These are phyloP conservation scores for Modicella reniformis DNA, from an alignment of 371 early-diverging fungal genomes.

Conservation along the genomic window DNA sequence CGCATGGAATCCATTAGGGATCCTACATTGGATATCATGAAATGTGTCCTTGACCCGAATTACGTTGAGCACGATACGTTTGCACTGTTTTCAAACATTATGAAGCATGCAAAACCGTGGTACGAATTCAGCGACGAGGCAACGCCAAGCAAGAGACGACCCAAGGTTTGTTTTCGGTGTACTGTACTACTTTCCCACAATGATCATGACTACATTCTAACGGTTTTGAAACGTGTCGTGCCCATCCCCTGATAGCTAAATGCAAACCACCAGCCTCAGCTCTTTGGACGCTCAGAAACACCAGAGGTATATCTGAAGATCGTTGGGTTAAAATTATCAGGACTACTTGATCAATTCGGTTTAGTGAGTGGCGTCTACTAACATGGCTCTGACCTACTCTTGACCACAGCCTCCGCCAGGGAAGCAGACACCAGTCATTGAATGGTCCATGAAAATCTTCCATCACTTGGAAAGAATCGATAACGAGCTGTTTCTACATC, in stretches of 20 bases:
- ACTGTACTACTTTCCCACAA: background rate
- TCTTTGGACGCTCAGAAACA: constrained; percentile 32
- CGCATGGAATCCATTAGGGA: constrained; percentile 16
- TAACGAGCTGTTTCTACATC: constrained; percentile 72
- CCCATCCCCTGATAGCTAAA: constrained; percentile 14
- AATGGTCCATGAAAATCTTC: constrained; percentile 71
- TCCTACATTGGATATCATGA: constrained; percentile 41
- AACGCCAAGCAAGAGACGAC: constrained; percentile 25
- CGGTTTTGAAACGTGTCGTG: background rate
- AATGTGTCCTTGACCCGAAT: constrained; percentile 59
- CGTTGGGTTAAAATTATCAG: background rate
- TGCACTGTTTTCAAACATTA: constrained; percentile 82
- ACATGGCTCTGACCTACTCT: background rate
- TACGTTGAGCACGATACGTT: constrained; percentile 90
- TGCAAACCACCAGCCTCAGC: constrained; percentile 21
- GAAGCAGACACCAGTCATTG: constrained; percentile 75
- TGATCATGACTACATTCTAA: background rate
- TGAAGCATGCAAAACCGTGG: constrained; percentile 84
- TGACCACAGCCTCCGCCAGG: constrained; percentile 69
- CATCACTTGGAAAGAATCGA: constrained; percentile 73
- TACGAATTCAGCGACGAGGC: constrained; percentile 79
- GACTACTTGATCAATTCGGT: background rate
- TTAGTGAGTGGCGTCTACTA: background rate
- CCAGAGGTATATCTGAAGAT: constrained; percentile 45
- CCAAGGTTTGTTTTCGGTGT: constrained; percentile 18